Percentiles rank a stretch among this genome's conserved stretches.
Evolutionary conservation across 331 rosid species (phyloP).

Genomic region (Rosa hybrid): DNA sequence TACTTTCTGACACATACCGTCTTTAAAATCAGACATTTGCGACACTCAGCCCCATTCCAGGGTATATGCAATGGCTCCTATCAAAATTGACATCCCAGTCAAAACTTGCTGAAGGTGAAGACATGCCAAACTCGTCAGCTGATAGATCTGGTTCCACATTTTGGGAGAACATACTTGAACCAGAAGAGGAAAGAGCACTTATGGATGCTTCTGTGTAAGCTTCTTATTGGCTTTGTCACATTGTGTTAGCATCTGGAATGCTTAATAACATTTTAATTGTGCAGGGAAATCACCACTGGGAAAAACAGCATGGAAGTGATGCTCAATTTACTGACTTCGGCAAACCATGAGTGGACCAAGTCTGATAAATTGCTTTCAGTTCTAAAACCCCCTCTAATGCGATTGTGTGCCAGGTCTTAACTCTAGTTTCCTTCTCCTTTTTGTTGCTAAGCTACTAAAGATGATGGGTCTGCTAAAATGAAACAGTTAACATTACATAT

Average conservation of each 20-base stretch:
- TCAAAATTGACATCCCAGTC: constrained; percentile 81
- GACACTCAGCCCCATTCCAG: constrained; percentile 99
- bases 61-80: constrained; percentile 91
- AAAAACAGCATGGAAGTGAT: constrained; percentile 73
- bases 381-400: constrained; percentile 61
- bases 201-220: constrained; percentile 64
- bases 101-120: constrained; percentile 55
- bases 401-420: constrained; percentile 74
- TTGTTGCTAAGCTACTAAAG: neutral
- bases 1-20: constrained; percentile 15
- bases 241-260: constrained; percentile 3
- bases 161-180: constrained; percentile 74
- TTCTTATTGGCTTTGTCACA: neutral
- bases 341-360: constrained; percentile 66
- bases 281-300: constrained; percentile 65
- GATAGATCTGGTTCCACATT: constrained; percentile 65
- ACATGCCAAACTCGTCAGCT: constrained; percentile 30
- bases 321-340: constrained; percentile 70
- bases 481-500: constrained; percentile 10
- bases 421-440: neutral
- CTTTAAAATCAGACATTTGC: constrained; percentile 71
- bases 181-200: constrained; percentile 69
- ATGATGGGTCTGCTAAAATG: constrained; percentile 15
- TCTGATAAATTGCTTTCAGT: constrained; percentile 55
- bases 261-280: constrained; percentile 23